Base-by-base conservation (phyloP, 495 filamentous ascomycete species). In the Penicillium paxilli region DNA sequence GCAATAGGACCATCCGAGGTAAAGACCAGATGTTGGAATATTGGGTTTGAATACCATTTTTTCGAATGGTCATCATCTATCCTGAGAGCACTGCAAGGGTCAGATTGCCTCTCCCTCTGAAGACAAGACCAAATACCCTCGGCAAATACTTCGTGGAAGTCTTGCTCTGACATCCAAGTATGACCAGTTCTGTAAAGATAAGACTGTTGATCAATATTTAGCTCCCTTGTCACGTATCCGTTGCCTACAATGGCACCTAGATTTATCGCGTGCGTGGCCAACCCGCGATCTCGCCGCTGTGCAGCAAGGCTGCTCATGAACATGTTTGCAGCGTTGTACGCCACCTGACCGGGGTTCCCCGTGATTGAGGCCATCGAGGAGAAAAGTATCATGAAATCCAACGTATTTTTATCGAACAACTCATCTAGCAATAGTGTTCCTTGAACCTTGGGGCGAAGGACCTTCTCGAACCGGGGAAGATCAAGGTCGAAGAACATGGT, bases 111-210 rank as follows among this genome's bases (percentile, higher is more conserved):
- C 0, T 28, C 20, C 9, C 49, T 24, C 21, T 65, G 41, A 20
- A 51, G 16, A 23, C 61, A 66, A 0, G 63, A 54, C 1, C 64
- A 35, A 17, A 87, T 73, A 17, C 81, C 79, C 58, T 87, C 83
- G 9, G 81, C 70, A 55, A 87, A 84, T 58, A 83, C 73, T 52
- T 84, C 79, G 30, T 83, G 80, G 45, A 86, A 67, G 47, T 86
- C 82, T 7, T 72, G 72, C 57, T 87, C 83, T 1, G 82, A 84
- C 47, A 86, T 78, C 51, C 72, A 78, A 19, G 71, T 57, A 50
- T 61, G 50, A 6, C 60, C 65, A 19, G 52, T 59, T 56, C 52
- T 59, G 44, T 54, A 64, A 7, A 61, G 52, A 35, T 63, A 63
- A 2, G 49, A 52, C 52, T 63, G 62, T 47, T 59, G 54, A n/a